Conservation (phyloP, 495 filamentous ascomycete species). For the Cercophora sp. region DNA sequence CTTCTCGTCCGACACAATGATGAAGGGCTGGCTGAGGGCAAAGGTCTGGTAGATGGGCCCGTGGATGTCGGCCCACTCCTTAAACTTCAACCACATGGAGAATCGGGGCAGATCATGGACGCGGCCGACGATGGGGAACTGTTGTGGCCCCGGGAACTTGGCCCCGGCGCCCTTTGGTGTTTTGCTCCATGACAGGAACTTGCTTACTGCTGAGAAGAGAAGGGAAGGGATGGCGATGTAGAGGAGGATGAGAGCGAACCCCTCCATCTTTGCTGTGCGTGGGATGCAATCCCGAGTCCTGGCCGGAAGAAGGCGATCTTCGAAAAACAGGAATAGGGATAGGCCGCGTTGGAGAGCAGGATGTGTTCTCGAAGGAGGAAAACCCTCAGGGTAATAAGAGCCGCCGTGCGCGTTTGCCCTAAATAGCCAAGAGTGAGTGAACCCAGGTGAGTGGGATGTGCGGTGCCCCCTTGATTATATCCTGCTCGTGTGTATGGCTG, state of each 20-base stretch:
- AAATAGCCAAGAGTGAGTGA: slow-evolving; percentile 11
- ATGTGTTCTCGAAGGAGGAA: slow-evolving; percentile 9
- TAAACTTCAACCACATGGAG: slow-evolving; percentile 52
- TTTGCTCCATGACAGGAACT: slow-evolving; percentile 37
- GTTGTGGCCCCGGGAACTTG: slow-evolving; percentile 40
- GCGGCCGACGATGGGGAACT: slow-evolving; percentile 47
- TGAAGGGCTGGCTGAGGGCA: slow-evolving; percentile 45
- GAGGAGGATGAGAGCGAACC: slow-evolving; percentile 32
- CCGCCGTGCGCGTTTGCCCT: neutral
- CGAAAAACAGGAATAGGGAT: neutral
- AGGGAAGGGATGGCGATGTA: slow-evolving; percentile 44
- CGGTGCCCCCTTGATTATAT: slow-evolving; percentile 13
- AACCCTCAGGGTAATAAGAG: slow-evolving; percentile 1
- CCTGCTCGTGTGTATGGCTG: slow-evolving; percentile 13
- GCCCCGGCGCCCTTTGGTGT: slow-evolving; percentile 19
- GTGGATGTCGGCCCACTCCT: slow-evolving; percentile 52
- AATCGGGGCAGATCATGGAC: slow-evolving; percentile 49
- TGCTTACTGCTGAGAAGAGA: slow-evolving; percentile 37
- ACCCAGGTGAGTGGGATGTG: slow-evolving; percentile 17
- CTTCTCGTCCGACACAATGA: slow-evolving; percentile 53
- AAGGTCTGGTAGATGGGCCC: slow-evolving; percentile 54
- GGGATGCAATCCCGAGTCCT: neutral
- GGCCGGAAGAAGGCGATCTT: neutral
- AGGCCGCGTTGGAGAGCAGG: too few species aligned
- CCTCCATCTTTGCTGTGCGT: slow-evolving; percentile 22